A percentile compares a stretch with the other conserved stretches of the same genome.
These are phyloP conservation scores for Cymodocea nodosa DNA, from an alignment of 116 monocot genomes.

Conservation along the genomic window DNA sequence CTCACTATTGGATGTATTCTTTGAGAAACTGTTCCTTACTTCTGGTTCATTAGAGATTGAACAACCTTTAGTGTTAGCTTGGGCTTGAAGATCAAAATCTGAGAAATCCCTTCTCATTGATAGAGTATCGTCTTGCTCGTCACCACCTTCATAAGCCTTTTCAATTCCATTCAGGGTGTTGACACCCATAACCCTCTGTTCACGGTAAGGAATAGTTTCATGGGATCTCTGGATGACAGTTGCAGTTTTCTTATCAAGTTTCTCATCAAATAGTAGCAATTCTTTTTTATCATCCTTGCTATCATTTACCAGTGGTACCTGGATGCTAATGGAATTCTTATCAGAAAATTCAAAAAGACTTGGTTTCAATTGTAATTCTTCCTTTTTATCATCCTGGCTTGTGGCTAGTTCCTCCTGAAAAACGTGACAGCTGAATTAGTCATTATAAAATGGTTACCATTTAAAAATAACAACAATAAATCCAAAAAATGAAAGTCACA, in stretches of 20 bases:
- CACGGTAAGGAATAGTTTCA: neutral
- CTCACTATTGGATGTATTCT: slow-evolving; percentile 17
- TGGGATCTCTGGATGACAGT: neutral
- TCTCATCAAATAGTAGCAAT: slow-evolving; percentile 12
- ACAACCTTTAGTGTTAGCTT: slow-evolving; percentile 6
- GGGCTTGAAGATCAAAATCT: slow-evolving; percentile 37
- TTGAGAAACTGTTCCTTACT: neutral
- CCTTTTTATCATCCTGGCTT: slow-evolving; percentile 3
- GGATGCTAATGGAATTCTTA: too few relatives aligned
- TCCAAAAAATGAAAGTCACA: too few relatives aligned
- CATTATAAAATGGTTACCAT: too few relatives aligned
- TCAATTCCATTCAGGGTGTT: slow-evolving; percentile 12
- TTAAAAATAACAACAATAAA: too few relatives aligned
- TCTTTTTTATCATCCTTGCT: slow-evolving; percentile 5
- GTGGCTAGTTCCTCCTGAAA: slow-evolving; percentile 15
- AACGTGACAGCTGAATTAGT: too few relatives aligned
- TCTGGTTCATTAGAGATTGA: slow-evolving; percentile 4
- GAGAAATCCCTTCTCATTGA: slow-evolving; percentile 51
- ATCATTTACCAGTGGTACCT: neutral
- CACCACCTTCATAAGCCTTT: slow-evolving; percentile 56
- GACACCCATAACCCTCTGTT: slow-evolving; percentile 9
- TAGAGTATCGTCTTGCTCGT: slow-evolving; percentile 51
- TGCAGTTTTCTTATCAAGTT: slow-evolving; percentile 5
- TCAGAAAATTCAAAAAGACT: too few relatives aligned
- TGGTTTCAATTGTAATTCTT: neutral